Base-by-base conservation (phyloP, 1,139 yeast genomes). In the Candida mesenterica region DNA sequence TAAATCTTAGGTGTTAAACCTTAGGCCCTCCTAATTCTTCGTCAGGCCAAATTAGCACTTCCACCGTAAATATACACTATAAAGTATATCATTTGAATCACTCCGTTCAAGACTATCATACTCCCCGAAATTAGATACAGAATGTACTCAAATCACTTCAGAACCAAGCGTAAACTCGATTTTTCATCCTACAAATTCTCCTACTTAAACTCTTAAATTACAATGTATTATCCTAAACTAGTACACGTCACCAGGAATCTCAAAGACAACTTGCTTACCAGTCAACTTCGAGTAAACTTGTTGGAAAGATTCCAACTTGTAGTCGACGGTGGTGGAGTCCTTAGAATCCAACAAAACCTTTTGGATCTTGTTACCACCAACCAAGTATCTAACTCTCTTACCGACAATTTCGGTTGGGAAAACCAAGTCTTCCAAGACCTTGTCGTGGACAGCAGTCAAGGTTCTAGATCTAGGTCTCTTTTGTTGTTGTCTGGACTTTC, bases 401-500 rank as follows among this genome's bases (percentile, higher is more conserved):
- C 98, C 98, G 60, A 86, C 81, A 63, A 92, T 92, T 79, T 92
- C 97, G 61, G 97, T 90, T 74, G 98, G 98, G 97, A 85, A 92
- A 57, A 94, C 98, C 68, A 92, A 82, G 76, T 92, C 98, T 76
- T 92, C 98, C 72, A 92, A 88, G 76, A 92, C 78, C 75, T 89
- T 88, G 78, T 92, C 97, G 75, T 92, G 98, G 58, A 92, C 98
- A 65, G 97, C 89, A 61, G 97, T 82, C 74, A 92, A 82, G 64
- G 98, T 92, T 85, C 98, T 89, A 62, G 97, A 90, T 81, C 96
- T 87, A 73, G 98, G 98, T 82, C 98, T 92, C 92, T 92, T 90
- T 81, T 92, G 98, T 62, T 74, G 77, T 72, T 83, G 85, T 81
- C 90, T 86, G 49, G 96, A 81, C 62, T 79, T 80, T 77, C 90